A percentile compares a stretch with the other conserved stretches of the same genome.
These are phyloP conservation scores for Kingdonia uniflora DNA, from an alignment of 164 flowering plant species.

Conservation along the genomic window DNA sequence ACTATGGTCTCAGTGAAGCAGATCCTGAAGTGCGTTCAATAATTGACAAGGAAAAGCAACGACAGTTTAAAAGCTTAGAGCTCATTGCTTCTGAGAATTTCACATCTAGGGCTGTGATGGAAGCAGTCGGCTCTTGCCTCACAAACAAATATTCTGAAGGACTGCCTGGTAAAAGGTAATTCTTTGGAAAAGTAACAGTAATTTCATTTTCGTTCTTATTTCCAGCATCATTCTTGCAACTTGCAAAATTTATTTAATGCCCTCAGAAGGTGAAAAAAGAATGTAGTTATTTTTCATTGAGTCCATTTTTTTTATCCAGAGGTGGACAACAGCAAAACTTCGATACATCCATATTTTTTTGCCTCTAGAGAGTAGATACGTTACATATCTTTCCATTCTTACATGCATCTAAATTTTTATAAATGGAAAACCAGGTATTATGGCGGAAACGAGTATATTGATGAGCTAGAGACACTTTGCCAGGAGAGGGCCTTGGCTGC, in stretches of 20 bases:
- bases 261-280: no score
- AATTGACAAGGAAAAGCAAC: slow-evolving; percentile 67
- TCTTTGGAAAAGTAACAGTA: no score
- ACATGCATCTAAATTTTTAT: no score
- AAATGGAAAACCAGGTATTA: slow-evolving; percentile 64
- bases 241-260: no score
- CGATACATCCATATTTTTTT: no score
- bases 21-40: slow-evolving; percentile 70
- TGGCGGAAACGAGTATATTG: slow-evolving; percentile 94
- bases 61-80: slow-evolving; percentile 72
- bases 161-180: slow-evolving; percentile 87
- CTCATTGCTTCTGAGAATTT: slow-evolving; percentile 96
- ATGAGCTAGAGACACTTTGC: slow-evolving; percentile 81
- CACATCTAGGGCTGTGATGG: slow-evolving; percentile 91
- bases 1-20: slow-evolving; percentile 41
- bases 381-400: no score
- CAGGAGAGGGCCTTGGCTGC: slow-evolving; percentile 83
- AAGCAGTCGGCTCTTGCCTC: slow-evolving; percentile 93
- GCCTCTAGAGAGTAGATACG: no score
- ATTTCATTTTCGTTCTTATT: no score
- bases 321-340: slow-evolving; percentile 71
- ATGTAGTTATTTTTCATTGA: no score
- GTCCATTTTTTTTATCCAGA: no score
- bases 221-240: no score
- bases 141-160: slow-evolving; percentile 97